A percentile compares a stretch with the other conserved stretches of the same genome.
phyloP scores from a whole-genome alignment of 1,284 basidiomycete genomes.

The Laetiporus sulphureus region DNA sequence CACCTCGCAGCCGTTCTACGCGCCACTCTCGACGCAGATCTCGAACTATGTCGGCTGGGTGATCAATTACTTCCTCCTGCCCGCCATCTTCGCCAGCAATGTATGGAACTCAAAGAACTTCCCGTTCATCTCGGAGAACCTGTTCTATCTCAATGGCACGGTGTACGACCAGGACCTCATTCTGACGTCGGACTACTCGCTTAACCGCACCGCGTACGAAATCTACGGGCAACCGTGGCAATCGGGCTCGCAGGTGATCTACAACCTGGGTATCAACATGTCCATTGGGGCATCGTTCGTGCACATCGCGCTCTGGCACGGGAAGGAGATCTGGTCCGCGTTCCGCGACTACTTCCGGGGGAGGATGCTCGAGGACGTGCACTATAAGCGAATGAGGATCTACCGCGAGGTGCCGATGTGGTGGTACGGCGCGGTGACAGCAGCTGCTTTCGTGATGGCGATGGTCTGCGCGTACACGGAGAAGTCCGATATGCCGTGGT shows the following conservation, averaged over 20 bases:
- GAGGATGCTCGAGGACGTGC: slow-evolving; percentile 5
- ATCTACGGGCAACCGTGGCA: slow-evolving; percentile 9
- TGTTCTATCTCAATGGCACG: slow-evolving; percentile 26
- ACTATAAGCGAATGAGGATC: slow-evolving; percentile 15
- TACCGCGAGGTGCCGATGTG: slow-evolving; percentile 34
- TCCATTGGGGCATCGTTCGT: slow-evolving; percentile 18
- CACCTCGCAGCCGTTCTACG: slow-evolving; percentile 4
- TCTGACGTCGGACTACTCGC: slow-evolving; percentile 5
- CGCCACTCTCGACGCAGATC: slow-evolving; percentile 7
- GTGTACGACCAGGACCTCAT: slow-evolving; percentile 28
- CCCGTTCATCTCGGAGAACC: slow-evolving; percentile 9
- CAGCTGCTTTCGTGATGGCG: slow-evolving; percentile 35
- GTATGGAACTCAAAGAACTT: slow-evolving; percentile 9
- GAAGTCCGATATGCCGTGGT: slow-evolving; percentile 43
- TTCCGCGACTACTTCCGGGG: slow-evolving; percentile 25
- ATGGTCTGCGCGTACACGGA: slow-evolving; percentile 39
- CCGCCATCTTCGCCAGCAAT: slow-evolving; percentile 6
- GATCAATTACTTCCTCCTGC: slow-evolving; percentile 9
- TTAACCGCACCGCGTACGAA: slow-evolving; percentile 8
- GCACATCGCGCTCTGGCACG: slow-evolving; percentile 46
- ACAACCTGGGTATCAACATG: slow-evolving; percentile 17
- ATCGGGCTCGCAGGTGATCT: slow-evolving; percentile 10
- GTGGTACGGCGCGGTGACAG: slow-evolving; percentile 35
- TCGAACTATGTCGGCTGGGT: slow-evolving; percentile 7
- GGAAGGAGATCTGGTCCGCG: slow-evolving; percentile 36